These are phyloP conservation scores for Penicillium aurantiogriseum DNA, from an alignment of 2,329 filamentous ascomycete species.

Conservation along the genomic window DNA sequence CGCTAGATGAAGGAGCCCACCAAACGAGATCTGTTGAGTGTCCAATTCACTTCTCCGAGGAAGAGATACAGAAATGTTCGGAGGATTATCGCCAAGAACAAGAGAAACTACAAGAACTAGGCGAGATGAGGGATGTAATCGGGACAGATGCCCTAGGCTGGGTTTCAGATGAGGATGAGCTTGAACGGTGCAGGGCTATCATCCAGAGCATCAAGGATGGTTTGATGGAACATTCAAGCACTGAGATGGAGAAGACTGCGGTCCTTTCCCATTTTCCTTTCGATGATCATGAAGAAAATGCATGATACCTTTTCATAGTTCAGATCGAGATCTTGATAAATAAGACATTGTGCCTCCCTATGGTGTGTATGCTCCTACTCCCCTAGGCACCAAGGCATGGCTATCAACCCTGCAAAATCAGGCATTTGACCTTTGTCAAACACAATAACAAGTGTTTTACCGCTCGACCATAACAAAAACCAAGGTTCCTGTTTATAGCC, in stretches of 20 bases:
- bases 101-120: slow-evolving; percentile 22
- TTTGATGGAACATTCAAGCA: slow-evolving; percentile 24
- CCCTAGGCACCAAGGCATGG: too few relatives aligned
- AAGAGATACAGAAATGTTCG: slow-evolving; percentile 18
- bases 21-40: slow-evolving; percentile 6
- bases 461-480: too few relatives aligned
- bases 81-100: slow-evolving; percentile 18
- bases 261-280: slow-evolving; percentile 23
- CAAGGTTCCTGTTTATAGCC: too few relatives aligned
- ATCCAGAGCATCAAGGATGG: slow-evolving; percentile 20
- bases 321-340: background rate
- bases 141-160: slow-evolving; percentile 29
- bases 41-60: slow-evolving; percentile 23
- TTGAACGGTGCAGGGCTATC: slow-evolving; percentile 20
- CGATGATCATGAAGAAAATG: slow-evolving; percentile 22
- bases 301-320: background rate
- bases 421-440: too few relatives aligned
- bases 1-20: slow-evolving; percentile 6
- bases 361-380: too few relatives aligned
- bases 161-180: slow-evolving; percentile 26
- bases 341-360: too few relatives aligned
- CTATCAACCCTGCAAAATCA: too few relatives aligned
- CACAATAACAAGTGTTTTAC: too few relatives aligned
- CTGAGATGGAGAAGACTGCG: slow-evolving; percentile 21
- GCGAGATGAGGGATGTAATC: slow-evolving; percentile 24